Evolutionary conservation across 2,329 filamentous ascomycete genomes (phyloP).

Genomic region (Botrytis paeoniae): DNA sequence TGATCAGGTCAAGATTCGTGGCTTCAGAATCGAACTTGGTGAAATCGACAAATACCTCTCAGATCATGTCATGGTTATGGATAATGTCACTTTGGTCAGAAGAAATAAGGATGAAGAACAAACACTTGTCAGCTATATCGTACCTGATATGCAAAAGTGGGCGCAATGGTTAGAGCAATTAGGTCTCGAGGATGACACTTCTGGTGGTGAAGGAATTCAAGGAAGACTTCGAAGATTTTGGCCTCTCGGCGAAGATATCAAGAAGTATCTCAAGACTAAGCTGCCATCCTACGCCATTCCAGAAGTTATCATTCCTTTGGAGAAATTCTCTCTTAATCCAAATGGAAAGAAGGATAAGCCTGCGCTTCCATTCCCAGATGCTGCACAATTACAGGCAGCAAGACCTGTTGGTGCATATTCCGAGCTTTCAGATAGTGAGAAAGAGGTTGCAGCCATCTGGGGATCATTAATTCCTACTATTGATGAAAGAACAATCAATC

Average conservation of each 20-base stretch:
- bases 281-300: slow-evolving; percentile 75
- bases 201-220: slow-evolving; percentile 41
- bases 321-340: slow-evolving; percentile 75
- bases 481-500: slow-evolving; percentile 63
- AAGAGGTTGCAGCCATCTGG: slow-evolving; percentile 69
- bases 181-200: slow-evolving; percentile 49
- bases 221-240: slow-evolving; percentile 40
- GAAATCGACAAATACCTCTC: slow-evolving; percentile 87
- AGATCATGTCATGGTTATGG: slow-evolving; percentile 70
- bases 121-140: slow-evolving; percentile 84
- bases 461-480: slow-evolving; percentile 64
- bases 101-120: slow-evolving; percentile 83
- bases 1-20: slow-evolving; percentile 91
- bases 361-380: slow-evolving; percentile 76
- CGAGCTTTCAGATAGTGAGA: slow-evolving; percentile 56
- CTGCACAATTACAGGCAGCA: slow-evolving; percentile 59
- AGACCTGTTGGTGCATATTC: slow-evolving; percentile 46
- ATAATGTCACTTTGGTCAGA: slow-evolving; percentile 81
- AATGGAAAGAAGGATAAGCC: slow-evolving; percentile 83
- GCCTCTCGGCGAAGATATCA: slow-evolving; percentile 48
- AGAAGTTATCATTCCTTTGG: slow-evolving; percentile 68
- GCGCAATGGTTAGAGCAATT: slow-evolving; percentile 59
- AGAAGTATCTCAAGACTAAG: slow-evolving; percentile 68
- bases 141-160: slow-evolving; percentile 78
- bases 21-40: slow-evolving; percentile 90